Evolutionary conservation across 805 yeast genomes (phyloP).

Genomic region (Nakazawaea molendinolei): DNA sequence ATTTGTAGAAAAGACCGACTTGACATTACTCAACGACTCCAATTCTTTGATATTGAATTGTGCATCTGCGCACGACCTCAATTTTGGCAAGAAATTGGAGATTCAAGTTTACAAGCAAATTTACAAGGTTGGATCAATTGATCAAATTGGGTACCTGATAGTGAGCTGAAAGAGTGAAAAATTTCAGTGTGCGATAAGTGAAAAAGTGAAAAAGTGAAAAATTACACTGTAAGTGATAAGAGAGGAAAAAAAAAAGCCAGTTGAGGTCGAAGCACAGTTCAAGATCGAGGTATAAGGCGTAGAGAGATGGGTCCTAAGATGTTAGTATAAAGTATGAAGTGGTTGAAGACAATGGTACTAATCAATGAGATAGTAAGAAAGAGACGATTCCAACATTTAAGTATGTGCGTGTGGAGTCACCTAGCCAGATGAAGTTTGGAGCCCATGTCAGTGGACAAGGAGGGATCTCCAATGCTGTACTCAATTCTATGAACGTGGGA

Average conservation of each 20-base stretch:
- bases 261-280: too few relatives aligned
- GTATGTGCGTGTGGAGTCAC: constrained; percentile 29
- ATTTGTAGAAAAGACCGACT: constrained; percentile 6
- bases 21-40: not conserved
- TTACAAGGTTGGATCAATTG: constrained; percentile 1
- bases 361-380: constrained; percentile 5
- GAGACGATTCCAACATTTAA: constrained; percentile 16
- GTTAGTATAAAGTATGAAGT: not conserved
- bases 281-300: too few relatives aligned
- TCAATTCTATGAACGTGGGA: constrained; percentile 40
- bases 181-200: too few relatives aligned
- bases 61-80: not conserved
- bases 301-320: constrained; percentile 6
- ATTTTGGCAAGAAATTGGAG: constrained; percentile 4
- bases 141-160: not conserved
- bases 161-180: too few relatives aligned
- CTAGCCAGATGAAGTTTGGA: constrained; percentile 59
- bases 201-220: not conserved
- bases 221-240: not conserved
- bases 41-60: constrained; percentile 5
- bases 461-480: constrained; percentile 39
- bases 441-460: constrained; percentile 87
- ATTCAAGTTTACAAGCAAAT: constrained; percentile 1
- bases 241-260: not conserved
- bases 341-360: not conserved